Conservation (phyloP, 257 asterid genomes). For the Misopates orontium region DNA sequence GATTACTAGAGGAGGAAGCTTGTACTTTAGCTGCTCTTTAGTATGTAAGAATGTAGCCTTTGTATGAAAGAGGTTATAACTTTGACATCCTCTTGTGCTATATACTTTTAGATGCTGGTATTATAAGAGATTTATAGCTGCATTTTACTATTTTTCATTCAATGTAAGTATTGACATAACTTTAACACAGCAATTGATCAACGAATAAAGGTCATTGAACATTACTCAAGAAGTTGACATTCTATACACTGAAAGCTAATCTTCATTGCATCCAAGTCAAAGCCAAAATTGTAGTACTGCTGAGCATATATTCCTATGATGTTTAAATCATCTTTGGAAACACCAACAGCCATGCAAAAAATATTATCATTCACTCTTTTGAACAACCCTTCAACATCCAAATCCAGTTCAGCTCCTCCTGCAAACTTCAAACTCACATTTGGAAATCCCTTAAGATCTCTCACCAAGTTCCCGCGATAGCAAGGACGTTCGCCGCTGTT, state of each 20-base stretch:
- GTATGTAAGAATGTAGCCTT: conserved; percentile 26
- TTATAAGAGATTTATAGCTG: neutral
- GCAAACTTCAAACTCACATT: conserved; percentile 12
- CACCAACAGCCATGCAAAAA: conserved; percentile 12
- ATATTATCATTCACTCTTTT: neutral
- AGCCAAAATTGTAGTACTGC: conserved; percentile 16
- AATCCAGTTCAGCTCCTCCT: neutral
- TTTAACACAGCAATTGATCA: too few relatives aligned
- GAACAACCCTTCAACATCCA: conserved; percentile 13
- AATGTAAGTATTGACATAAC: too few relatives aligned
- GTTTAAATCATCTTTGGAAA: neutral
- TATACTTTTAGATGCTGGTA: conserved; percentile 23
- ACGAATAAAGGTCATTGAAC: too few relatives aligned
- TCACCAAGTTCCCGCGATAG: neutral
- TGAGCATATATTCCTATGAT: conserved; percentile 11
- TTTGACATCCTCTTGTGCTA: conserved; percentile 24
- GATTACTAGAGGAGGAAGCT: conserved; percentile 38
- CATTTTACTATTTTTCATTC: too few relatives aligned
- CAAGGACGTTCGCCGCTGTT: neutral
- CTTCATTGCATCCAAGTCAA: conserved; percentile 15
- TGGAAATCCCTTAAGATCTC: conserved; percentile 23
- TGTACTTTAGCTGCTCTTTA: conserved; percentile 32
- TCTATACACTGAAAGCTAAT: conserved; percentile 16
- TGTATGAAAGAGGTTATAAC: conserved; percentile 32
- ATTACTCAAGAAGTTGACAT: conserved; percentile 4